These are phyloP conservation scores for Pichia manshurica DNA, from an alignment of 805 yeast species.

Conservation along the genomic window DNA sequence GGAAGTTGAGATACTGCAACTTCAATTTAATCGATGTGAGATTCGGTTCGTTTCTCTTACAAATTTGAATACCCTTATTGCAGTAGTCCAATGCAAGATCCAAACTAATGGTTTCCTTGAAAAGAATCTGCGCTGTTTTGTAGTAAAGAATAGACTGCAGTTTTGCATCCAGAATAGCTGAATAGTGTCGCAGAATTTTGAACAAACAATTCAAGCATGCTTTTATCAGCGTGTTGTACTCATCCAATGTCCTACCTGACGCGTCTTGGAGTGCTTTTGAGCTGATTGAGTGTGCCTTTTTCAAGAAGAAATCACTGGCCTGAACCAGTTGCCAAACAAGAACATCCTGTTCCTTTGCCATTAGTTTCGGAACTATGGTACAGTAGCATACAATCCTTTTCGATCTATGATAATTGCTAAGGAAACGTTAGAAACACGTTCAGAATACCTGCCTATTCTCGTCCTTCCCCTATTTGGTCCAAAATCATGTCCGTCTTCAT, in stretches of 20 bases:
- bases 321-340: slow-evolving; percentile 8
- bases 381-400: neutral
- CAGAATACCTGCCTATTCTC: no score
- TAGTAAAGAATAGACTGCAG: slow-evolving; percentile 29
- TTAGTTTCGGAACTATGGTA: neutral
- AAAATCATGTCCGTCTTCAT: no score
- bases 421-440: no score
- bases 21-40: slow-evolving; percentile 22
- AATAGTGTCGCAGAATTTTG: slow-evolving; percentile 30
- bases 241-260: slow-evolving; percentile 16
- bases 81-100: slow-evolving; percentile 37
- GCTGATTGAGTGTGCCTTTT: neutral
- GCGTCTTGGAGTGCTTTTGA: neutral
- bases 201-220: slow-evolving; percentile 35
- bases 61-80: slow-evolving; percentile 25
- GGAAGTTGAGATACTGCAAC: slow-evolving; percentile 34
- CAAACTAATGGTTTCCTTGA: slow-evolving; percentile 37
- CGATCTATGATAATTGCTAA: no score
- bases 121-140: slow-evolving; percentile 34
- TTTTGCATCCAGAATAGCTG: slow-evolving; percentile 12
- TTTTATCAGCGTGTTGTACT: slow-evolving; percentile 31
- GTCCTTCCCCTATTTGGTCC: no score
- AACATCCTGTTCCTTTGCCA: slow-evolving; percentile 1
- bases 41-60: slow-evolving; percentile 22
- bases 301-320: slow-evolving; percentile 7